A percentile compares a stretch with the other conserved stretches of the same genome.
Evolutionary conservation across 1,139 yeast species (phyloP).

Genomic region (Blastobotrys indianensis): DNA sequence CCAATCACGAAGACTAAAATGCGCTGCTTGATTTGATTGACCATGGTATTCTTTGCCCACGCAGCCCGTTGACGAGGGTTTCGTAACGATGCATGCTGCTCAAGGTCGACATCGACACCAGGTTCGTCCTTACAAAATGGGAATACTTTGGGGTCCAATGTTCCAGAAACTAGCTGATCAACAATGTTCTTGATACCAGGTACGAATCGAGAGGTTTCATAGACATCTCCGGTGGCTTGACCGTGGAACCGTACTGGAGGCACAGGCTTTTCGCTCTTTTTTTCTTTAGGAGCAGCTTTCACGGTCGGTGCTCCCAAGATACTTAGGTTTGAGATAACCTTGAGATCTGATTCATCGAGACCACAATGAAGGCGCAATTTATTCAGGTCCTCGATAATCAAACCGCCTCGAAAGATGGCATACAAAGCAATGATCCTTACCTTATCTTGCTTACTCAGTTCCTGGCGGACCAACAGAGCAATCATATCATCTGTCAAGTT

Average conservation of each 20-base stretch:
- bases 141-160: constrained; percentile 52
- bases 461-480: constrained; percentile 43
- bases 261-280: constrained; percentile 15
- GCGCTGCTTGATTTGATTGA: constrained; percentile 54
- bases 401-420: constrained; percentile 79
- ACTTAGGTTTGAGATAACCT: constrained; percentile 60
- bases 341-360: constrained; percentile 52
- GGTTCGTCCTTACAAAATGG: constrained; percentile 80
- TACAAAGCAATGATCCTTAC: constrained; percentile 72
- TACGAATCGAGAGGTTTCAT: constrained; percentile 69
- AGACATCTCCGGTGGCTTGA: constrained; percentile 55
- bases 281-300: constrained; percentile 41
- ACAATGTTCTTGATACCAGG: constrained; percentile 63
- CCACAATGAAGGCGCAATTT: constrained; percentile 70
- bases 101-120: constrained; percentile 44
- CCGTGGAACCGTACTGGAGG: constrained; percentile 21
- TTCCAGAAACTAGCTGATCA: constrained; percentile 43
- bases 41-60: constrained; percentile 61
- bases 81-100: constrained; percentile 46
- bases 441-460: constrained; percentile 55
- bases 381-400: constrained; percentile 64
- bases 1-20: constrained; percentile 80
- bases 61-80: constrained; percentile 74
- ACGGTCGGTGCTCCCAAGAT: constrained; percentile 62
- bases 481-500: constrained; percentile 64